These are phyloP conservation scores for Mitragyna speciosa DNA, from an alignment of 257 asterid genomes.

Conservation along the genomic window DNA sequence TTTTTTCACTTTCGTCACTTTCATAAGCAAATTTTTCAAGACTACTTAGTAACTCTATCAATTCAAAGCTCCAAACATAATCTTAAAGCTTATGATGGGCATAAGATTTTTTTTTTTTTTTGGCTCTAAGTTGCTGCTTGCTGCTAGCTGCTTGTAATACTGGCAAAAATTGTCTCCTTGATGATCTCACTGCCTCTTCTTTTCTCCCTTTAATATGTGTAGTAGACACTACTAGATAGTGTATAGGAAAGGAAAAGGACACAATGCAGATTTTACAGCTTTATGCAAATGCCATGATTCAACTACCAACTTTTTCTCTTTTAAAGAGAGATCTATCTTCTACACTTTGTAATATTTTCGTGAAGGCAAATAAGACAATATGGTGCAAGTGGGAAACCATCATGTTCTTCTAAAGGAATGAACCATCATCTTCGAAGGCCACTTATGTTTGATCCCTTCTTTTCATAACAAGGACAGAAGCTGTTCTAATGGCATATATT, in stretches of 20 bases:
- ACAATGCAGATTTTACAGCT: not conserved
- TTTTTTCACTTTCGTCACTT: too few species aligned
- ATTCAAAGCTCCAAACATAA: not conserved
- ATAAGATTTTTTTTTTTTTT: not conserved
- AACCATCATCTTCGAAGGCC: slow-evolving; percentile 13
- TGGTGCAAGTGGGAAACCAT: slow-evolving; percentile 12
- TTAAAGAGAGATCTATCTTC: not conserved
- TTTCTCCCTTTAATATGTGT: not conserved
- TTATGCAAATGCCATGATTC: slow-evolving; percentile 9
- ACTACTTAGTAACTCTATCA: not conserved
- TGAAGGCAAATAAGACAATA: slow-evolving; percentile 6
- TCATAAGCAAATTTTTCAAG: too few species aligned
- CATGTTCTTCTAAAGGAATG: slow-evolving; percentile 13
- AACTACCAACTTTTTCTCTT: not conserved
- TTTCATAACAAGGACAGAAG: slow-evolving; percentile 22
- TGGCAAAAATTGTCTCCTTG: not conserved
- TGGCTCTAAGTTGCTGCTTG: not conserved
- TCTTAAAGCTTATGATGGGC: not conserved
- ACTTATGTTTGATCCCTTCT: slow-evolving; percentile 23
- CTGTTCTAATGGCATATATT: slow-evolving; percentile 10
- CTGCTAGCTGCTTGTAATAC: not conserved
- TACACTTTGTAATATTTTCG: not conserved
- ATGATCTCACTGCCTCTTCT: not conserved
- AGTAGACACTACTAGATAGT: not conserved
- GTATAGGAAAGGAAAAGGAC: slow-evolving; percentile 11